Conservation (phyloP, 2,329 filamentous ascomycete species). For the Stemphylium beticola region DNA sequence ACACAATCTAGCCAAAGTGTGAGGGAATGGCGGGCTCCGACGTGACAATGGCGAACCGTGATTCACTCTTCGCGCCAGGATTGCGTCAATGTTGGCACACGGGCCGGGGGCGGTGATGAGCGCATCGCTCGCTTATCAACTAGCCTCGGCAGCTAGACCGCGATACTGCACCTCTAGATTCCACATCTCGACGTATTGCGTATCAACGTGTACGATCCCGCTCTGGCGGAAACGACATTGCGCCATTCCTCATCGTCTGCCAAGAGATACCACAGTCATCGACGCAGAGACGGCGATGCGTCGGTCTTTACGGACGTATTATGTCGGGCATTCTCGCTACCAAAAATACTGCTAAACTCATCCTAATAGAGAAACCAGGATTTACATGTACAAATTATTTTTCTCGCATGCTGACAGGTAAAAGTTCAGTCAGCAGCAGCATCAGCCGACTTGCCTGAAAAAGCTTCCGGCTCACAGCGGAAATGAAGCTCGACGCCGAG, state of each 20-base stretch:
- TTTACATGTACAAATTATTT: neutral
- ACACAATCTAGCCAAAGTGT: neutral
- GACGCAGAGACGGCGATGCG: neutral
- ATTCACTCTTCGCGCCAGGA: constrained; percentile 3
- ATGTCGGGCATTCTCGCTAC: neutral
- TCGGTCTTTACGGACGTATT: neutral
- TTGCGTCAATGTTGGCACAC: constrained; percentile 23
- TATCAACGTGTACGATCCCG: neutral
- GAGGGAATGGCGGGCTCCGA: neutral
- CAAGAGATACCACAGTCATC: neutral
- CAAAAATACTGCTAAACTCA: neutral
- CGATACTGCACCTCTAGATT: constrained; percentile 14
- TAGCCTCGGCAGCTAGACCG: constrained; percentile 17
- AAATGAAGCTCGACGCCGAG: constrained; percentile 9
- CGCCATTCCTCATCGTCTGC: too few relatives aligned
- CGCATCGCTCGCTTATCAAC: constrained; percentile 21
- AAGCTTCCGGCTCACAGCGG: constrained; percentile 24
- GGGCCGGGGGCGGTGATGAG: constrained; percentile 15
- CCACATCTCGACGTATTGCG: neutral
- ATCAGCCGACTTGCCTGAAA: neutral
- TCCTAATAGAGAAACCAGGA: neutral
- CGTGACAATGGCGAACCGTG: constrained; percentile 1
- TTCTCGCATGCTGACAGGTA: neutral
- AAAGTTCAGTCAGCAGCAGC: neutral
- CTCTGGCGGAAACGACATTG: too few relatives aligned